Conservation (phyloP, 805 yeast genomes). For the Nematodospora valgi region DNA sequence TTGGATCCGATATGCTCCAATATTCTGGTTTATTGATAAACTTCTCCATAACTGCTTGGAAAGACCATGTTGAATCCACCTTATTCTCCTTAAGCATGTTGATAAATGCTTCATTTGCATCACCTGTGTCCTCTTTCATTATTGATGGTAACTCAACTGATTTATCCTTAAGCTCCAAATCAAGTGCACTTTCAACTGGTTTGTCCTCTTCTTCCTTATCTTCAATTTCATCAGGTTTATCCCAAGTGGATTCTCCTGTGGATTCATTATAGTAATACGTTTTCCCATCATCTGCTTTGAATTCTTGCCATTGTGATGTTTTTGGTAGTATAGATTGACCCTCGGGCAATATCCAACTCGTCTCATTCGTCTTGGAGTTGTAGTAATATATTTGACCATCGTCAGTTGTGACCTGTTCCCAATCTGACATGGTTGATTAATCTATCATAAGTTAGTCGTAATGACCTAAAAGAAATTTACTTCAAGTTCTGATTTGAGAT, state of each 20-base stretch:
- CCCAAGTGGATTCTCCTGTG: constrained; percentile 77
- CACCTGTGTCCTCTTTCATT: constrained; percentile 20
- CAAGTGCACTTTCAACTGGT: constrained; percentile 13
- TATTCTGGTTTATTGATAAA: constrained; percentile 61
- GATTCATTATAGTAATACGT: constrained; percentile 65
- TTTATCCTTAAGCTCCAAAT: constrained; percentile 18
- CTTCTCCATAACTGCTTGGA: constrained; percentile 57
- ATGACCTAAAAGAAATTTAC: too few species aligned
- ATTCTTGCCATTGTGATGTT: constrained; percentile 35
- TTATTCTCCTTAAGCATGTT: constrained; percentile 49
- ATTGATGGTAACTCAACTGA: constrained; percentile 21
- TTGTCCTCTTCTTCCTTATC: constrained; percentile 9
- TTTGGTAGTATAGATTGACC: constrained; percentile 25
- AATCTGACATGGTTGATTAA: constrained; percentile 22
- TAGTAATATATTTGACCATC: constrained; percentile 73
- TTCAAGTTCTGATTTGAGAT: too few species aligned
- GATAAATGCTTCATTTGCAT: constrained; percentile 45
- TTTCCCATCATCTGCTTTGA: constrained; percentile 52
- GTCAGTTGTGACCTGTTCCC: constrained; percentile 66
- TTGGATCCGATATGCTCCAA: constrained; percentile 63
- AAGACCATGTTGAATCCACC: constrained; percentile 77
- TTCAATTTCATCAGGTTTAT: constrained; percentile 54
- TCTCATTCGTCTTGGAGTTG: constrained; percentile 58
- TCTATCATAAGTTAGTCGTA: too few species aligned
- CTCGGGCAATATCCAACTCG: constrained; percentile 81